phyloP scores from a whole-genome alignment of 306 rosid species.

The Arachis hypogaea region DNA sequence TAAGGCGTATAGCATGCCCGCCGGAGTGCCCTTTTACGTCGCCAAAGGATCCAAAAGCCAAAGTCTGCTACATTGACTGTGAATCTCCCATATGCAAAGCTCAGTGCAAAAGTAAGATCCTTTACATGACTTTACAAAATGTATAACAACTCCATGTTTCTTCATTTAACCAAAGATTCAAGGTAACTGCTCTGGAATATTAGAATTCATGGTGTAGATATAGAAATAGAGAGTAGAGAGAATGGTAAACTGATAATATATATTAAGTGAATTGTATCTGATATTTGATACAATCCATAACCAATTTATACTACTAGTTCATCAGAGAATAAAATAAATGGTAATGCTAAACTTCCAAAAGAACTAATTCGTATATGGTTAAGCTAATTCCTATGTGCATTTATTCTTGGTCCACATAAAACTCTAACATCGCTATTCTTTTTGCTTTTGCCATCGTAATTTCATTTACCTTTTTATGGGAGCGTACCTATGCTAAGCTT shows the following conservation, averaged over 20 bases:
- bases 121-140: not conserved
- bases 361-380: too few species aligned
- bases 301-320: too few species aligned
- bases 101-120: constrained; percentile 68
- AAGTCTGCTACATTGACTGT: constrained; percentile 74
- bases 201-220: not conserved
- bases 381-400: too few species aligned
- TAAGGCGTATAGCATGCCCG: constrained; percentile 58
- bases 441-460: not conserved
- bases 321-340: too few species aligned
- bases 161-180: not conserved
- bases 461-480: not conserved
- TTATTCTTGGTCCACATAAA: too few species aligned
- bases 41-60: constrained; percentile 58
- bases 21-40: constrained; percentile 58
- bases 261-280: too few species aligned
- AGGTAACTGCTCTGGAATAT: not conserved
- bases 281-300: too few species aligned
- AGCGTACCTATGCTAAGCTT: constrained; percentile 6
- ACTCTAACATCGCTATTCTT: too few species aligned
- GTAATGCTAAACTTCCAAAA: too few species aligned
- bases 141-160: not conserved
- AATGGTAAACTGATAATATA: too few species aligned
- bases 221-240: too few species aligned
- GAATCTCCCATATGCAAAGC: constrained; percentile 71